Evolutionary conservation across 1,139 yeast species (phyloP), one percentile per base, ranked within the genome.

Genomic region (Magnusiomyces starmeri): DNA sequence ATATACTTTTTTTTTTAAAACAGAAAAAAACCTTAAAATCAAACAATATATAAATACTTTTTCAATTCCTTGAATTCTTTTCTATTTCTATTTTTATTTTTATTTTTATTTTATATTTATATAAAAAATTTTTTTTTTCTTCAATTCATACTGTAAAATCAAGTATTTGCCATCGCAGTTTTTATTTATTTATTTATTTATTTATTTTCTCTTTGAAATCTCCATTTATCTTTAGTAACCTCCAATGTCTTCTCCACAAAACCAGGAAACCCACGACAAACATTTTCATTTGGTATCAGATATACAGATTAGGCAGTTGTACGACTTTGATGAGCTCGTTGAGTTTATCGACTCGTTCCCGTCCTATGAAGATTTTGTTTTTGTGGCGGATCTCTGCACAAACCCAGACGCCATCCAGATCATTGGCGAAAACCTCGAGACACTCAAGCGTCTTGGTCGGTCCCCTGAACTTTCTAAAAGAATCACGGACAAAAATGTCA

Each of bases 121-220:
- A 4, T 32, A 12, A 32, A 4, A 4, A 4, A 32, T 32, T 32
- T 32, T n/a, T 4, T 12, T 32, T 10, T 32, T 32, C 37, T 4
- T 37, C 20, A n/a, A 10, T 37, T 4, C n/a, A 85, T 70, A 10
- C 73, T 70, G 51, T 80, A 67, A 53, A 83, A 72, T 50, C 75
- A 76, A 41, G 81, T 76, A 47, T 83, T 80, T 56, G 84, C 89
- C 2, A 78, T 68, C 53, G 82, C 86, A 1, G 89, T 32, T 32
- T 32, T 32, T n/a, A 32, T 32, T 18, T 18, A 32, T n/a, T 18
- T 6, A 32, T 32, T 10, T 14, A 7, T 32, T 27, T 12, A 27
- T 18, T 7, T 32, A 4, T 32, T 32, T 18, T 32, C n/a, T 32
- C 7, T 12, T n/a, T 18, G 43, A 20, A 9, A 20, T 40, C 43